A percentile compares a stretch with the other conserved stretches of the same genome.
Conservation (phyloP, 257 asterid species). For the Solanum megistacrolobum region DNA sequence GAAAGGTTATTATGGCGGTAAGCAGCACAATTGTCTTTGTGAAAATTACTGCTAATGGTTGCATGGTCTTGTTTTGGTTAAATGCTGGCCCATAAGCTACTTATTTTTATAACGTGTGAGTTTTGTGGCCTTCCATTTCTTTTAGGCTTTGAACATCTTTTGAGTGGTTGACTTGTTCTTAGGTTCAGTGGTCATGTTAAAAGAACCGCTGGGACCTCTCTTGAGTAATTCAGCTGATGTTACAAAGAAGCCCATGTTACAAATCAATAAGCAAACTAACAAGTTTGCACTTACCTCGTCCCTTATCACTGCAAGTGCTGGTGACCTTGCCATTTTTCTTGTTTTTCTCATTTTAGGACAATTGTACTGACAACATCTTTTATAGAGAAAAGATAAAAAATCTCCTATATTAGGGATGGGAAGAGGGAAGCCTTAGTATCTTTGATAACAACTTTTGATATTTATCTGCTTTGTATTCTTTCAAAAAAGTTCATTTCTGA, state of each 20-base stretch:
- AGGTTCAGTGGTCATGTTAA: not conserved
- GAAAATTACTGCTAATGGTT: not conserved
- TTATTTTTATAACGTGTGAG: not conserved
- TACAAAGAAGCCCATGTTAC: not conserved
- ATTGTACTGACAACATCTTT: not conserved
- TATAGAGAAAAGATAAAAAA: not conserved
- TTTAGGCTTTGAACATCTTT: not conserved
- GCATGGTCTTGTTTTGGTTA: not conserved
- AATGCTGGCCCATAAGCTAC: not conserved
- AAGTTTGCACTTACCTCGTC: not conserved
- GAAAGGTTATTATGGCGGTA: slow-evolving; percentile 81
- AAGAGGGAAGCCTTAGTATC: not conserved
- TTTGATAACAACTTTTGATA: not conserved
- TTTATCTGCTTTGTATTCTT: not conserved
- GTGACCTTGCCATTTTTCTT: not conserved
- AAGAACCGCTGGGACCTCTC: not conserved
- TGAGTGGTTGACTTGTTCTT: not conserved
- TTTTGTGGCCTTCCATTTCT: not conserved
- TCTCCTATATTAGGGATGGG: not conserved
- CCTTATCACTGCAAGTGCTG: not conserved
- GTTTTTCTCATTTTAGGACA: not conserved
- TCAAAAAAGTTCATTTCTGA: not conserved
- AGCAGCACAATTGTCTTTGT: not conserved
- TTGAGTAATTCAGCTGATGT: not conserved
- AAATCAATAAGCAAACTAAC: not conserved